Evolutionary conservation across 2,329 filamentous ascomycete genomes (phyloP).

Genomic region (Exophiala spinifera): DNA sequence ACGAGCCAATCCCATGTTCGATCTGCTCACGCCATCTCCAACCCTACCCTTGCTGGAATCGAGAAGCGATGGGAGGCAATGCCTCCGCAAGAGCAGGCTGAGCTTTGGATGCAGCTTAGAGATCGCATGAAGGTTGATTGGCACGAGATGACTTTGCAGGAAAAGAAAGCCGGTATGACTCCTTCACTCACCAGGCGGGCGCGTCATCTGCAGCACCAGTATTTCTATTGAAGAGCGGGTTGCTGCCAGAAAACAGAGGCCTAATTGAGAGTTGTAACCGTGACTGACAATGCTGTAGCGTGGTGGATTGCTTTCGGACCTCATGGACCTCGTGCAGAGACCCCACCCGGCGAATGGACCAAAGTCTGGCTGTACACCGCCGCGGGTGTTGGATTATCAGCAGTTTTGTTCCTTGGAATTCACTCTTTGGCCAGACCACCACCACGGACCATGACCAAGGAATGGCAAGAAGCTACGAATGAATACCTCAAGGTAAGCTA

Average conservation of each 20-base stretch:
- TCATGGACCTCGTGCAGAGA: conserved; percentile 82
- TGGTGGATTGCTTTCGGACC: conserved; percentile 99
- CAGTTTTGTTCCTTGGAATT: conserved; percentile 68
- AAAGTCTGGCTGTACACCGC: conserved; percentile 73
- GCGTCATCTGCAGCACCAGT: background rate
- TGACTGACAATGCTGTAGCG: conserved; percentile 54
- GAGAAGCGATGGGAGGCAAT: conserved; percentile 99
- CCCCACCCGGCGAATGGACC: conserved; percentile 79
- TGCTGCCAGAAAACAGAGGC: no score
- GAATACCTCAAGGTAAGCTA: conserved; percentile 79
- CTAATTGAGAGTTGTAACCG: background rate
- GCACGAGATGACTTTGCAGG: conserved; percentile 88
- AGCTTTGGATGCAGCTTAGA: conserved; percentile 96
- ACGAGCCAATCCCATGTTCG: conserved; percentile 43
- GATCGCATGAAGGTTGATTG: conserved; percentile 99
- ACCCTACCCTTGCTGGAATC: conserved; percentile 95
- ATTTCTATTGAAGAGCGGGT: no score
- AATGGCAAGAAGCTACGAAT: conserved; percentile 94
- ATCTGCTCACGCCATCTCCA: conserved; percentile 89
- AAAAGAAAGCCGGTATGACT: conserved; percentile 97
- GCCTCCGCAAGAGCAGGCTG: conserved; percentile 98
- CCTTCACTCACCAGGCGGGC: background rate
- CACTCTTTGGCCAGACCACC: conserved; percentile 68
- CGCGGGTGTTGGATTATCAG: conserved; percentile 63
- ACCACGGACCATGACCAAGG: conserved; percentile 89